phyloP scores from a whole-genome alignment of 495 filamentous ascomycete genomes.

The Hypoxylon subgilvum region DNA sequence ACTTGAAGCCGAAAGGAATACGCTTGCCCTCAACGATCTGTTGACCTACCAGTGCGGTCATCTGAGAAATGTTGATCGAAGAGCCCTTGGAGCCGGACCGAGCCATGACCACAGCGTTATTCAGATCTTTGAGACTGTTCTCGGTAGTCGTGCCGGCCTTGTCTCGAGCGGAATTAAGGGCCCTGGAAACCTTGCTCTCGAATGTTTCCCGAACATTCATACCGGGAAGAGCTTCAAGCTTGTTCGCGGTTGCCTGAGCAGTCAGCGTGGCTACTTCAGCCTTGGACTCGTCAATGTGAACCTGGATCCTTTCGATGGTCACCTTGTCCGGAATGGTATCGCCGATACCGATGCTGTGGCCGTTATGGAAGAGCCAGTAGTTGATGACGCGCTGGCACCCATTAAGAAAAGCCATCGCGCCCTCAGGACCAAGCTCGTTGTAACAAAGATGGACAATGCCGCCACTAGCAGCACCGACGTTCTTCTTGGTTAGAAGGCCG shows the following conservation, averaged over 20 bases:
- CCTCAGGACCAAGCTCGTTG: slow-evolving; percentile 87
- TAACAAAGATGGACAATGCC: slow-evolving; percentile 95
- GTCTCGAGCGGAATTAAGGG: slow-evolving; percentile 93
- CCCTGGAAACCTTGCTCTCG: slow-evolving; percentile 91
- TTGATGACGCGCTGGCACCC: slow-evolving; percentile 89
- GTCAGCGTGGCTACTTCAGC: slow-evolving; percentile 76
- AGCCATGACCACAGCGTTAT: slow-evolving; percentile 96
- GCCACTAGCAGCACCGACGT: slow-evolving; percentile 81
- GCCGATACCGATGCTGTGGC: slow-evolving; percentile 97
- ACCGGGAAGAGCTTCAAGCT: slow-evolving; percentile 86
- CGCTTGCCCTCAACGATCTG: slow-evolving; percentile 98
- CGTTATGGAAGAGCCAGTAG: slow-evolving; percentile 98
- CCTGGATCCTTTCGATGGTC: slow-evolving; percentile 83
- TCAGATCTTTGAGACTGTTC: slow-evolving; percentile 88
- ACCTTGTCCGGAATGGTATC: slow-evolving; percentile 90
- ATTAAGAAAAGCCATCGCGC: slow-evolving; percentile 92
- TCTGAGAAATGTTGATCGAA: slow-evolving; percentile 98
- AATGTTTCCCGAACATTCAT: slow-evolving; percentile 99
- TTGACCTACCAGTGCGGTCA: slow-evolving; percentile 96
- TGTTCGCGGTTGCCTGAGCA: slow-evolving; percentile 76
- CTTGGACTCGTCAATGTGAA: slow-evolving; percentile 79
- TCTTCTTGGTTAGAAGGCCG: slow-evolving; percentile 90
- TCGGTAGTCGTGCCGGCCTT: slow-evolving; percentile 90
- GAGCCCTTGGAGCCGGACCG: slow-evolving; percentile 96
- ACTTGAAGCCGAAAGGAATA: slow-evolving; percentile 99